Base-by-base conservation (phyloP, 164 flowering plant species). In the Macadamia integrifolia region DNA sequence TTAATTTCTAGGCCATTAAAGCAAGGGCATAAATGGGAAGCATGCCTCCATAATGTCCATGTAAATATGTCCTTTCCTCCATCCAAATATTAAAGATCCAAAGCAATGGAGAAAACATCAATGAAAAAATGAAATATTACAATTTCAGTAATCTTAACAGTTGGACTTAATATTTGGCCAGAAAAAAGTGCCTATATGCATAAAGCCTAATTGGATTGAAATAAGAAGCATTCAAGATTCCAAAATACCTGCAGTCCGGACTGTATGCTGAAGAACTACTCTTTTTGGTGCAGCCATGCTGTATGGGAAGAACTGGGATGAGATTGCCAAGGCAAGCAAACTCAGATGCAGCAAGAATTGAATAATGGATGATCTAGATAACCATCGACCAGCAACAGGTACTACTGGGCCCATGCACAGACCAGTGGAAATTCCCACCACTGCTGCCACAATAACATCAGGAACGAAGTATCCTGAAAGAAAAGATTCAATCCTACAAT, bases 261-360 rank as follows among this genome's bases (percentile, higher is more conserved):
- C 74, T n/a, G 96, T 80, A 79, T 94, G 95, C 82, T 94, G 99
- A 75, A 90, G 70, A 62, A 92, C 82, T 59, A 94, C 85, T 70
- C 99, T 83, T 83, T 94, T 94, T 23, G 97, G 99, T 64, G 99
- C 99, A 73, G 52, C 83, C 1, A 31, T 74, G 74, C 89, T 90
- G 76, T 94, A 94, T 28, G 97, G 97, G 74, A 94, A 94, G 80
- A 92, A 86, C 72, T 88, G 96, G 29, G 92, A 92, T 70, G 99
- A 85, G 55, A 94, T 55, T 52, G 99, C 97, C 80, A 94, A 60
- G n/a, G 83, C 85, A 76, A 90, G 58, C 64, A 94, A 86, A 65
- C 65, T 84, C 18, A 84, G 49, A 66, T 94, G 95, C 77, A 94
- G 70, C 79, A 92, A 75, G 66, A 84, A 76, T 52, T 81, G 73